Percentiles rank a stretch among this genome's conserved stretches.
These are phyloP conservation scores for Ophiocordyceps camponoti-leonardi DNA, from an alignment of 2,329 filamentous ascomycete species.

Conservation along the genomic window DNA sequence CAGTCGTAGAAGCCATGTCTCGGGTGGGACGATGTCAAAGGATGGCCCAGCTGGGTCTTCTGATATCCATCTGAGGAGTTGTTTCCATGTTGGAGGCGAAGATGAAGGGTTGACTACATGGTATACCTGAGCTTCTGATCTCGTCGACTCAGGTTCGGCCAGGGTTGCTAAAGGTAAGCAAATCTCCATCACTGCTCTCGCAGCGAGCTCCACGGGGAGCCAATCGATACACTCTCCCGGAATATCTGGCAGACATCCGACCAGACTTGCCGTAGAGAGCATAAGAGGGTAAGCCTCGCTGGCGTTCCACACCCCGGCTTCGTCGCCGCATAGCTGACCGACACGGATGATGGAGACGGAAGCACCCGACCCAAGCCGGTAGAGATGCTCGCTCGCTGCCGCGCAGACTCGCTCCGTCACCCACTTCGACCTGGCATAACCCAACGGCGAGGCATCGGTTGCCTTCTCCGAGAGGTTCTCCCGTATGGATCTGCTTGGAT, in stretches of 20 bases:
- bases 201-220: slow-evolving; percentile 28
- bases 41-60: background rate
- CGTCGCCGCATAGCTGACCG: slow-evolving; percentile 32
- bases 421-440: slow-evolving; percentile 25
- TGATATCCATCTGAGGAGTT: background rate
- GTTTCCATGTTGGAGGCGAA: background rate
- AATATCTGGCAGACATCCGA: slow-evolving; percentile 14
- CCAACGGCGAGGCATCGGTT: slow-evolving; percentile 16
- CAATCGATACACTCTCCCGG: slow-evolving; percentile 21
- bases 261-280: slow-evolving; percentile 24
- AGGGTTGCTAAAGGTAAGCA: background rate
- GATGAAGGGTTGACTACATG: background rate
- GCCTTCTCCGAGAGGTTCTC: slow-evolving; percentile 11
- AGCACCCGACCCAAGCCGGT: background rate
- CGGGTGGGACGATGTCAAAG: background rate
- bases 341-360: slow-evolving; percentile 22
- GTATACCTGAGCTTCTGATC: background rate
- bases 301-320: slow-evolving; percentile 30
- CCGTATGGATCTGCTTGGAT: slow-evolving; percentile 11
- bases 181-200: slow-evolving; percentile 21
- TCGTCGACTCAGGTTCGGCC: background rate
- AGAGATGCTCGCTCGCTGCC: background rate
- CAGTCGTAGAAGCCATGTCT: background rate
- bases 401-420: slow-evolving; percentile 20
- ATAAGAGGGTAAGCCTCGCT: slow-evolving; percentile 35